These are phyloP conservation scores for Amanita pseudoporphyria DNA, from an alignment of 768 basidiomycete genomes.

Conservation along the genomic window DNA sequence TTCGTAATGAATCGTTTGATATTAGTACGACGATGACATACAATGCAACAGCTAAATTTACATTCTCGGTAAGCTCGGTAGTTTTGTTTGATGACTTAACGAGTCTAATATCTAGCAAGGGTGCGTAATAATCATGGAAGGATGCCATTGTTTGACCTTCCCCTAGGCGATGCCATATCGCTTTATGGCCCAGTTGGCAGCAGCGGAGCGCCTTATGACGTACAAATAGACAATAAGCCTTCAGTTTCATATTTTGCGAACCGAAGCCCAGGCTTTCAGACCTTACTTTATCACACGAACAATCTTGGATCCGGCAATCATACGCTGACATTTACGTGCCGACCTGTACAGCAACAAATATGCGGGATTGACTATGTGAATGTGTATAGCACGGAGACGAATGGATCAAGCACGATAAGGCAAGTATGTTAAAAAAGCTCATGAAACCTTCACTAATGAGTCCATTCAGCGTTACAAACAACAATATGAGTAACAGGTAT, in stretches of 20 bases:
- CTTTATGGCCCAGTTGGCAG: slow-evolving; percentile 2
- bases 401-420: not conserved
- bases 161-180: slow-evolving; percentile 6
- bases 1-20: not conserved
- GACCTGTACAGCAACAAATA: not conserved
- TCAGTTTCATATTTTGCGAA: not conserved
- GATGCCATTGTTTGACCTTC: not conserved
- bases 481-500: not conserved
- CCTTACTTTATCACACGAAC: slow-evolving; percentile 5
- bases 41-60: not conserved
- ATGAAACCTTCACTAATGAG: not conserved
- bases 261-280: not conserved
- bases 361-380: slow-evolving; percentile 6
- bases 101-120: not conserved
- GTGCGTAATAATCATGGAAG: not conserved
- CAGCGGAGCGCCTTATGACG: not conserved
- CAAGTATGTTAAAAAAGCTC: not conserved
- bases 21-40: not conserved
- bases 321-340: slow-evolving; percentile 3
- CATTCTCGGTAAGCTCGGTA: not conserved
- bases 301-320: slow-evolving; percentile 7
- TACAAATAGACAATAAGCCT: not conserved
- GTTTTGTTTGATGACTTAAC: not conserved
- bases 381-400: not conserved
- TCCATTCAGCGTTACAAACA: not conserved